These are phyloP conservation scores for Rhizopogon roseolus DNA, from an alignment of 768 basidiomycete genomes.

Conservation along the genomic window DNA sequence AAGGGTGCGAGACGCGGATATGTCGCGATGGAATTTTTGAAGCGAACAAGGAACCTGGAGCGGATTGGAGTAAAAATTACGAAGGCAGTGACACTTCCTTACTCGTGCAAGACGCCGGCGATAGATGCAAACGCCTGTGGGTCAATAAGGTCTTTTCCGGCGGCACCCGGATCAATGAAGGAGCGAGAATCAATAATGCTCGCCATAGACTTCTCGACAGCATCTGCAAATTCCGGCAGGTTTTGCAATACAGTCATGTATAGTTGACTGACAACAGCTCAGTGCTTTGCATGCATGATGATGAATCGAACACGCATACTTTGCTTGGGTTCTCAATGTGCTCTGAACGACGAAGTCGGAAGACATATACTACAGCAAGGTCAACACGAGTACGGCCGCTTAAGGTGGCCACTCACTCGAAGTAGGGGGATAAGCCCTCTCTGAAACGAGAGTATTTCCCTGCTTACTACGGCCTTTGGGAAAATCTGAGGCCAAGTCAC, in stretches of 20 bases:
- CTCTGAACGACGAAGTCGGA: slow-evolving; percentile 58
- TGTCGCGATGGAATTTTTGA: slow-evolving; percentile 47
- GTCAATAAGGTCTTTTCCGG: slow-evolving; percentile 25
- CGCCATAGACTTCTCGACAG: slow-evolving; percentile 37
- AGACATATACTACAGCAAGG: slow-evolving; percentile 43
- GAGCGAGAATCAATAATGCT: slow-evolving; percentile 26
- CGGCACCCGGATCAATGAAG: slow-evolving; percentile 22
- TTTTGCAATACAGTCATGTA: slow-evolving; percentile 43
- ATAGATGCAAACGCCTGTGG: slow-evolving; percentile 42
- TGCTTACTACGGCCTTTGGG: slow-evolving; percentile 28
- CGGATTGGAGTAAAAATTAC: slow-evolving; percentile 1
- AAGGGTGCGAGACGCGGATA: slow-evolving; percentile 40
- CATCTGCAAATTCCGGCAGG: slow-evolving; percentile 34
- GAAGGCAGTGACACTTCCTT: slow-evolving; percentile 5
- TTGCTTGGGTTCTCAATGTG: slow-evolving; percentile 43
- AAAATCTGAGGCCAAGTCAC: slow-evolving; percentile 42
- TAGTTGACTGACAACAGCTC: slow-evolving; percentile 30
- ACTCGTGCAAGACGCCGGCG: slow-evolving; percentile 49
- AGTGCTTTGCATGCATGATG: slow-evolving; percentile 2
- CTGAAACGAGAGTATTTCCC: slow-evolving; percentile 50
- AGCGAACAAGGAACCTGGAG: slow-evolving; percentile 49
- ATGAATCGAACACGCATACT: slow-evolving; percentile 30
- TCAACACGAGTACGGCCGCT: not conserved
- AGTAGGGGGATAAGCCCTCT: slow-evolving; percentile 49
- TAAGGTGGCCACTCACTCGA: slow-evolving; percentile 28